Evolutionary conservation across 176 grass and related monocot genomes (phyloP), one percentile per base, ranked within the genome.

Genomic region (Echinochloa phyllopogon): DNA sequence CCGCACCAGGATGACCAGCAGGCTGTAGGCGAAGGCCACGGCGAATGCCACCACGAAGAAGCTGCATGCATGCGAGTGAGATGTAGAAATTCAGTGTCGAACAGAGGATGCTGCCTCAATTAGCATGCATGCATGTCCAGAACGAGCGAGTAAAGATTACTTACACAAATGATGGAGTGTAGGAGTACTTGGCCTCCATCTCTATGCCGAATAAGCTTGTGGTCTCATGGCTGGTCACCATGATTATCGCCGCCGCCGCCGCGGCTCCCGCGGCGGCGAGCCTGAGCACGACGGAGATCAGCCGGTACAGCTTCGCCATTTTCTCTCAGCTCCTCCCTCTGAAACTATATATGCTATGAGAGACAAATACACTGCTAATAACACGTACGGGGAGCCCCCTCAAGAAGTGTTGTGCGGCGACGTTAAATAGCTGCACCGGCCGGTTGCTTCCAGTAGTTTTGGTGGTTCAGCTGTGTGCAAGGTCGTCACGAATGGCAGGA

Each of bases 111-210:
- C 1, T n/a, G n/a, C n/a, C n/a, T 52, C 14, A 6, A 18, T 52
- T 6, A 12, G 13, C 48, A 11, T 12, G 4, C 48, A 11, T 12
- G 4, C 13, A 55, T 10, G 23, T n/a, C 18, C 44, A 13, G 36
- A 33, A 1, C 29, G n/a, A 33, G 2, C 29, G 29, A 49, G 55
- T 37, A 15, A 5, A 7, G 27, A 16, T 2, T 72, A 41, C 86
- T 87, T 90, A 95, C 96, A 80, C 72, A 14, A 99, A 90, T 0
- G 93, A 77, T 0, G 91, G 89, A 12, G 88, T 99, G 88, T 99
- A 90, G 2, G 94, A 94, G 76, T 86, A 99, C 74, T 99, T 99
- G 83, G 93, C 96, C 1, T 99, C 88, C 80, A 99, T 55, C 68
- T 92, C 87, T 13, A 99, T 0, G 41, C 96, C 93, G 57, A 94